Evolutionary conservation across 176 grass and related monocot species (phyloP).

Genomic region (Pontederia paniculata): DNA sequence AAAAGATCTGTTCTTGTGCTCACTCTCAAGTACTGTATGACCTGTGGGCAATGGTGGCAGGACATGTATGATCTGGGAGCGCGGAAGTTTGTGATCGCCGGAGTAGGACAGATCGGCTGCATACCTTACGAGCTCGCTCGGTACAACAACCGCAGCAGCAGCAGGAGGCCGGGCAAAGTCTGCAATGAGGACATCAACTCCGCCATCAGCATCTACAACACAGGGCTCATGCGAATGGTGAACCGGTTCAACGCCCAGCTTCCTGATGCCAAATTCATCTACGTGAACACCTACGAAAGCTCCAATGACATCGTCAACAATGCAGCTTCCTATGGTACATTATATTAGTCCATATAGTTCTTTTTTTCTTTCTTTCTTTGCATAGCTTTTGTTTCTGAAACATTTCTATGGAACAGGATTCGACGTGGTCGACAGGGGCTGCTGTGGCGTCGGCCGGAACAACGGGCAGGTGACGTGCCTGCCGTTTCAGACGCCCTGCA

Average conservation of each 20-base stretch:
- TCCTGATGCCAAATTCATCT: conserved; percentile 37
- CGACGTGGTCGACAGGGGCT: conserved; percentile 56
- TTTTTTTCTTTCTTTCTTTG: not conserved
- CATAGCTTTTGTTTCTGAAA: not conserved
- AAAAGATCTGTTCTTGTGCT: too few relatives aligned
- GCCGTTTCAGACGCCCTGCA: conserved; percentile 59
- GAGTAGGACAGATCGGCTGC: conserved; percentile 71
- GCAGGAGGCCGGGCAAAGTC: not conserved
- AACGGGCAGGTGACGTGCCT: conserved; percentile 95
- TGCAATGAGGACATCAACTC: conserved; percentile 85
- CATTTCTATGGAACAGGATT: conserved; percentile 24
- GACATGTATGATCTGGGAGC: conserved; percentile 44
- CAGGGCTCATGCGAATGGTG: conserved; percentile 54
- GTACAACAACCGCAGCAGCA: conserved; percentile 13
- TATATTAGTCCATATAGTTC: not conserved
- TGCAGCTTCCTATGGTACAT: conserved; percentile 43
- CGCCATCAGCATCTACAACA: conserved; percentile 56
- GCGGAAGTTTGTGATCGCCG: conserved; percentile 56
- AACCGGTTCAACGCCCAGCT: conserved; percentile 33
- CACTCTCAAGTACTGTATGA: too few relatives aligned
- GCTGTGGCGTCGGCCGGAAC: conserved; percentile 84
- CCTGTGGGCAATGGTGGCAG: conserved; percentile 13
- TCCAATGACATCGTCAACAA: conserved; percentile 38
- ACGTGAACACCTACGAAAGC: conserved; percentile 41
- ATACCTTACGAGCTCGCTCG: conserved; percentile 90